phyloP scores from a whole-genome alignment of 1,139 yeast genomes.

The Scheffersomyces segobiensis region DNA sequence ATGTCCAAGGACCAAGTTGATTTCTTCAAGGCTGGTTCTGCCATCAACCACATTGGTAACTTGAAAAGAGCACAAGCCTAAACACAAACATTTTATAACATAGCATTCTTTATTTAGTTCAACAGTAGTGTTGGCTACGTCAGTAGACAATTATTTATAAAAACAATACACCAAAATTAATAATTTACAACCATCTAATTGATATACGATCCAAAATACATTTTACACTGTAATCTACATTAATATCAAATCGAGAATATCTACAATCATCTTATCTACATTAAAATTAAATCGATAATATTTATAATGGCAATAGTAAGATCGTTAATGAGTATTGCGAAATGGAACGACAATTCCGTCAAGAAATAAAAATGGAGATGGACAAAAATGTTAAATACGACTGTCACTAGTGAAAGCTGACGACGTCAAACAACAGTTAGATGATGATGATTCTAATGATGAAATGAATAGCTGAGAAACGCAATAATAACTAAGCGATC shows the following conservation, averaged over 20 bases:
- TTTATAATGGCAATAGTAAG: neutral
- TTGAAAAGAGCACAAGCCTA: slow-evolving; percentile 33
- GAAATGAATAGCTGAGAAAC: slow-evolving; percentile 9
- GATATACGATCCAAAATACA: too few relatives aligned
- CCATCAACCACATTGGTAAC: slow-evolving; percentile 88
- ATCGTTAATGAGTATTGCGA: neutral
- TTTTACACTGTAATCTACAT: neutral
- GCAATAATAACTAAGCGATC: neutral
- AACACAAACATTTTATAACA: neutral
- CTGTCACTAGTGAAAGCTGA: neutral
- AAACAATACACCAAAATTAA: neutral
- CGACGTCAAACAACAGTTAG: neutral
- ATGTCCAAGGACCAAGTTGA: slow-evolving; percentile 96
- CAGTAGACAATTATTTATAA: neutral
- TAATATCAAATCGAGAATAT: neutral
- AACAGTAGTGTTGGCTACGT: neutral
- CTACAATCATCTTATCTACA: neutral
- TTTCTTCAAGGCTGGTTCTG: slow-evolving; percentile 96
- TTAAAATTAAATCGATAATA: neutral
- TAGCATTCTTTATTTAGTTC: slow-evolving; percentile 1
- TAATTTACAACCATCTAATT: neutral
- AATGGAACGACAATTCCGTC: neutral
- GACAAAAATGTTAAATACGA: neutral
- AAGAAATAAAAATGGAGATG: neutral
- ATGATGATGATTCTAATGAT: slow-evolving; percentile 5